Evolutionary conservation across 345 rosid genomes (phyloP).

Genomic region (Eucalyptus fibrosa): DNA sequence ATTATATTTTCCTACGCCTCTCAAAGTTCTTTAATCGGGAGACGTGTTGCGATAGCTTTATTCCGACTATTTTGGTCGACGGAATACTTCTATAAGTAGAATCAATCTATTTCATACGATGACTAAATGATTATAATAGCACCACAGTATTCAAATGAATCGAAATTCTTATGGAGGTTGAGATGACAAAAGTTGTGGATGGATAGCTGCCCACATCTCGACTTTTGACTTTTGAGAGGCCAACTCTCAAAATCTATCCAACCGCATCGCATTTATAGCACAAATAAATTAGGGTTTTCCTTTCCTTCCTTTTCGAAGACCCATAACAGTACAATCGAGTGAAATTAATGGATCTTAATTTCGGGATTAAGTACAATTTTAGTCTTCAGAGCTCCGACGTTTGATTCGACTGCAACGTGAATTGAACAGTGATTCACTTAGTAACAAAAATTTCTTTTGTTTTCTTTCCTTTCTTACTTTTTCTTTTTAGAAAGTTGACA

Average conservation of each 20-base stretch:
- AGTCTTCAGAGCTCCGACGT: not conserved
- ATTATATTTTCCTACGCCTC: not conserved
- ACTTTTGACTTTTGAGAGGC: not conserved
- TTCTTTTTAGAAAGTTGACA: not conserved
- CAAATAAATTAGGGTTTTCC: not conserved
- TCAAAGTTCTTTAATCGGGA: not conserved
- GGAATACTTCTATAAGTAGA: not conserved
- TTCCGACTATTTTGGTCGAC: not conserved
- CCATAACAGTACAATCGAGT: not conserved
- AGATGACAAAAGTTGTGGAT: not conserved
- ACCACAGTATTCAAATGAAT: not conserved
- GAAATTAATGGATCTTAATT: not conserved
- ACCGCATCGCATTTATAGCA: not conserved
- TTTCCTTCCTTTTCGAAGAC: not conserved
- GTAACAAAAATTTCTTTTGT: not conserved
- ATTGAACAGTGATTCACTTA: not conserved
- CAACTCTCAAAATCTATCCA: not conserved
- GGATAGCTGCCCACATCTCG: not conserved
- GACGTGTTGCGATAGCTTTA: not conserved
- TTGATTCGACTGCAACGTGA: not conserved
- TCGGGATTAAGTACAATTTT: not conserved
- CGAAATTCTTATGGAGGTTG: not conserved
- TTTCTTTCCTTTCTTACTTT: too few relatives aligned
- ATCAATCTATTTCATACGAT: not conserved
- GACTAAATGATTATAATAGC: not conserved